Evolutionary conservation across 306 rosid genomes (phyloP).

Genomic region (Vachellia collinsii): DNA sequence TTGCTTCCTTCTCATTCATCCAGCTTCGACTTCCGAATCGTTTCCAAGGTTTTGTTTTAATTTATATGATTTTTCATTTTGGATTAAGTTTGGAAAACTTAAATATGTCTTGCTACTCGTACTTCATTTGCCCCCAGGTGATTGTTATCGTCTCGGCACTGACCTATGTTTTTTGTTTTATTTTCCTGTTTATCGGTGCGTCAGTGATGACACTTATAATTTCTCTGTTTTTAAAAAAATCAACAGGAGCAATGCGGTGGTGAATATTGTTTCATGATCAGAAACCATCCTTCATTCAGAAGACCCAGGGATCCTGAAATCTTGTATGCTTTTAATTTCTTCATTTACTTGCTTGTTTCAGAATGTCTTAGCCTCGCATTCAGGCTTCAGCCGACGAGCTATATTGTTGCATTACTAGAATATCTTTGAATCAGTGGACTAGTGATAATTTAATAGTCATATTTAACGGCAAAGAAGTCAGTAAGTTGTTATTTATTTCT

Average conservation of each 20-base stretch:
- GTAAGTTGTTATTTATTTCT: background rate
- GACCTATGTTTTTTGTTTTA: background rate
- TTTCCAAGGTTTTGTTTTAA: slow-evolving; percentile 54
- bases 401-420: background rate
- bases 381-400: background rate
- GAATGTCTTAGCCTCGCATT: background rate
- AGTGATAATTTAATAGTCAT: background rate
- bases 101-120: background rate
- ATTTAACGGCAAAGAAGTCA: background rate
- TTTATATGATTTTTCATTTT: background rate
- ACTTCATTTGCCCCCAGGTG: background rate
- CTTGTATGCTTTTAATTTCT: slow-evolving; percentile 50
- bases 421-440: background rate
- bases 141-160: background rate
- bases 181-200: background rate
- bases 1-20: slow-evolving; percentile 70
- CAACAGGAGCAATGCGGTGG: slow-evolving; percentile 69
- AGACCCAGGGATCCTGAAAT: slow-evolving; percentile 59
- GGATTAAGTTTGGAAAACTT: background rate
- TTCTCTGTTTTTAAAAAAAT: background rate
- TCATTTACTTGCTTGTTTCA: background rate
- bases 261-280: slow-evolving; percentile 66
- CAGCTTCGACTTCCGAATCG: slow-evolving; percentile 63
- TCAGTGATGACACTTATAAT: background rate
- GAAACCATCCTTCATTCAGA: slow-evolving; percentile 59